Percentiles rank a stretch among this genome's conserved stretches.
phyloP scores from a whole-genome alignment of 768 basidiomycete species.

The Cyclocybe aegerita region DNA sequence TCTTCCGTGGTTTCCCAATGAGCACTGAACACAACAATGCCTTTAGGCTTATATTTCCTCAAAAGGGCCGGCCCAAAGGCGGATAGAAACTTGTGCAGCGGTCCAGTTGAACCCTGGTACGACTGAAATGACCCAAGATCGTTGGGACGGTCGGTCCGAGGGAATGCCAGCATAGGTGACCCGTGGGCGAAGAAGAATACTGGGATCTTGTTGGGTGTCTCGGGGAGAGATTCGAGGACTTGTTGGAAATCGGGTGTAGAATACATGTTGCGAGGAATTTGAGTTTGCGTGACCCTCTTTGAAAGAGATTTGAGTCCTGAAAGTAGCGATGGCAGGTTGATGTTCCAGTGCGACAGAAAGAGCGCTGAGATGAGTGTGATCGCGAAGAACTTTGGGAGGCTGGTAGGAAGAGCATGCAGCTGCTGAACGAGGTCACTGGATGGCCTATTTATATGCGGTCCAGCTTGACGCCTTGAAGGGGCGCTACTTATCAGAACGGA shows the following conservation, averaged over 20 bases:
- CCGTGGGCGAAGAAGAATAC: constrained; percentile 79
- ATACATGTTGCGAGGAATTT: constrained; percentile 10
- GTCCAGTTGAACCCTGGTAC: constrained; percentile 48
- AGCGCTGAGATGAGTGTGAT: constrained; percentile 13
- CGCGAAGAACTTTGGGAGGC: constrained; percentile 4
- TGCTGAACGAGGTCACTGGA: background rate
- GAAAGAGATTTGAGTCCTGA: constrained; percentile 6
- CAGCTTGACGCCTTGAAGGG: background rate
- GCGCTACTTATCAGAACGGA: no score
- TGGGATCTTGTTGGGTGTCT: constrained; percentile 61
- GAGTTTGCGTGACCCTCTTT: constrained; percentile 3
- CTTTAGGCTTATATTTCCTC: constrained; percentile 73
- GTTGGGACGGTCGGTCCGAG: constrained; percentile 18
- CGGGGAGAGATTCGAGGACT: constrained; percentile 54
- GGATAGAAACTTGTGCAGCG: constrained; percentile 56
- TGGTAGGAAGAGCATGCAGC: constrained; percentile 8
- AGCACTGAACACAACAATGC: constrained; percentile 80
- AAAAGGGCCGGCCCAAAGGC: constrained; percentile 66
- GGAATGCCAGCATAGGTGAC: constrained; percentile 50
- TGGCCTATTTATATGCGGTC: background rate
- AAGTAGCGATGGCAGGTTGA: constrained; percentile 12
- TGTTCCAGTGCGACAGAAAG: constrained; percentile 12
- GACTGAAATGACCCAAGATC: constrained; percentile 19
- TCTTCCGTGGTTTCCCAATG: constrained; percentile 74
- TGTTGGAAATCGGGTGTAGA: constrained; percentile 41